Evolutionary conservation across 2,329 filamentous ascomycete species (phyloP), one percentile per base, ranked within the genome.

Genomic region (Penicillium freii): DNA sequence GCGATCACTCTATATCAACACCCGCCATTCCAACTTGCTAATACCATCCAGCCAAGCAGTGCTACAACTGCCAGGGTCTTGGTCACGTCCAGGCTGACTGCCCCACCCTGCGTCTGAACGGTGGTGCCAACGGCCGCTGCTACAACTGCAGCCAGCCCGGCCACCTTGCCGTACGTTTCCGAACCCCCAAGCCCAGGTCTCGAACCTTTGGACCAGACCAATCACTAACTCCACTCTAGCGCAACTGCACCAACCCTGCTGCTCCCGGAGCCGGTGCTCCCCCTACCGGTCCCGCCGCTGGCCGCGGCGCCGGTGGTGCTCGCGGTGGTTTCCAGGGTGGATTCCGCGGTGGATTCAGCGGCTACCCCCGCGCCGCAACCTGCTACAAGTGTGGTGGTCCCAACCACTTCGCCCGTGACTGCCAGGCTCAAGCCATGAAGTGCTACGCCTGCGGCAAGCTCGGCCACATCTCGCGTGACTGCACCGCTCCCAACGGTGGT

Each of bases 71-170:
- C 84, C 94, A 97, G 82, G 94, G 94, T 58, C 86, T 97, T 61
- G 94, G 94, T 66, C 94, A 99, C 76, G 94, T 99, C 71, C 94
- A 99, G 82, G 94, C 94, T 68, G 94, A 99, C 78, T 99, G 94
- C 85, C 94, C 94, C 71, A 97, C 94, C 62, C 86, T 99, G 64
- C 91, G 94, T 68, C 79, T 99, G 76, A 96, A 87, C 77, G 92
- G 89, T 66, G 79, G 84, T 59, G 85, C 87, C 62, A 87, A 89
- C 74, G 91, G 91, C 64, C 91, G 92, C 69, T 99, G 94, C 87
- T 99, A 99, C 80, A 94, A 91, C 80, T 99, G 94, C 77, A 92
- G 91, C 68, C 88, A 96, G 77, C 86, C 89, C 61, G 94, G 94
- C 58, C 94, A 99, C 77, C 83, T 97, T 78, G 92, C 92, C 73